Evolutionary conservation across 2,329 filamentous ascomycete genomes (phyloP), one percentile per base, ranked within the genome.

Genomic region (Aspergillus cejpii): DNA sequence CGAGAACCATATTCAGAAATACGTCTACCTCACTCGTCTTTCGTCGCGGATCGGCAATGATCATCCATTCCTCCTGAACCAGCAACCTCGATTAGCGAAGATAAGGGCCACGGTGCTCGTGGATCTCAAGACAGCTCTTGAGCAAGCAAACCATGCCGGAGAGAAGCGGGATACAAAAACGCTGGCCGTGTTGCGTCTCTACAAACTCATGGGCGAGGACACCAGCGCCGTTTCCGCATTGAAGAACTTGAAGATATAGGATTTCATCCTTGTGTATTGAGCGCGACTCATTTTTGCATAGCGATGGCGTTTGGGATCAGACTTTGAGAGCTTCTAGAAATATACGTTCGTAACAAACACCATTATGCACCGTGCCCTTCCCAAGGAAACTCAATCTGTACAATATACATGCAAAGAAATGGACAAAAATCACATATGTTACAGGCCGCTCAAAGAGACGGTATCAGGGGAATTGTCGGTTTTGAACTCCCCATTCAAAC

Each of bases 401-500:
- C 15, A 34, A 34, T 34, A 34, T 34, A 34, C 58, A 67, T 50
- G 53, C 56, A 60, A 53, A 43, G 51, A 49, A 54, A 51, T 51
- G 50, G 50, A 52, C 47, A 59, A 50, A 47, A 56, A 76, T 79
- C 74, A 34, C 17, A 34, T 64, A 62, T 62, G 58, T 67, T 67
- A 72, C 58, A 63, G 40, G 50, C 67, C 68, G 27, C 61, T 62
- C 53, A 73, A 58, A 44, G 62, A 74, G 20, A 76, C 70, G 36
- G 73, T 72, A 38, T 84, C 65, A 39, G 69, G 72, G 49, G 80
- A 80, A 48, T 79, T 75, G 3, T 76, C 73, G 42, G 83, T 74
- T 58, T 71, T 80, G 65, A 92, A 85, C 43, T 84, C 80, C 45
- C 90, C 91, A 63, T 80, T 94, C 64, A 98, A 70, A 63, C 83